Evolutionary conservation across 495 filamentous ascomycete genomes (phyloP).

Genomic region (Trichoderma orchidacearum): DNA sequence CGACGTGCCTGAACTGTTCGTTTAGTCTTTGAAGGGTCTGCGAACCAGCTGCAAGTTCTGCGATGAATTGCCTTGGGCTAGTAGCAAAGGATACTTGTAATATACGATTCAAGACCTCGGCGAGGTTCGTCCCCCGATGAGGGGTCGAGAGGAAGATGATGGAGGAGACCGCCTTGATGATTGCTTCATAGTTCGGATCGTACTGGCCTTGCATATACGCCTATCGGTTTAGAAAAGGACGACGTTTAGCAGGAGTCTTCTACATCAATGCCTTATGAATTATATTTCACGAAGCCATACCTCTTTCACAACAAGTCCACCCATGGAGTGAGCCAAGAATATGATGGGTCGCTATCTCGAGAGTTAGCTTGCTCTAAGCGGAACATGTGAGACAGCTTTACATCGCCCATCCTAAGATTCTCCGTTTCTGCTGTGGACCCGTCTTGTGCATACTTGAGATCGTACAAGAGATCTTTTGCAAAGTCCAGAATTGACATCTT

Average conservation of each 20-base stretch:
- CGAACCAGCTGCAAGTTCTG: constrained; percentile 25
- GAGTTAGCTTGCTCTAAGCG: neutral
- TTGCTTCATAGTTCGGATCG: constrained; percentile 20
- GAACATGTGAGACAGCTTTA: neutral
- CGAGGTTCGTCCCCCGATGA: constrained; percentile 32
- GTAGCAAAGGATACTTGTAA: constrained; percentile 11
- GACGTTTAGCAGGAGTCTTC: constrained; percentile 1
- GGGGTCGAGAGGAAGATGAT: constrained; percentile 36
- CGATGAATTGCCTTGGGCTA: constrained; percentile 23
- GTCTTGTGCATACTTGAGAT: constrained; percentile 17
- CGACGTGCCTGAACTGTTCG: constrained; percentile 32
- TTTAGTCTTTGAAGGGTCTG: constrained; percentile 25
- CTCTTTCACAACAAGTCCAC: constrained; percentile 34
- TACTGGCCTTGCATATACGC: constrained; percentile 23
- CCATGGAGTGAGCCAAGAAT: constrained; percentile 33
- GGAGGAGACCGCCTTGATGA: constrained; percentile 18
- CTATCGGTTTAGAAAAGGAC: constrained; percentile 1
- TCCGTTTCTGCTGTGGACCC: constrained; percentile 7
- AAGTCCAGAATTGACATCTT: constrained; percentile 17
- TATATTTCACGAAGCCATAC: constrained; percentile 11
- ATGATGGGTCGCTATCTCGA: constrained; percentile 15
- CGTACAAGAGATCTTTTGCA: constrained; percentile 22
- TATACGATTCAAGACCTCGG: constrained; percentile 21
- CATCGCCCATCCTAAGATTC: constrained; percentile 3
- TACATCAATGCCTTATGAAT: too few species aligned